These are phyloP conservation scores for Pseudocercospora macadamiae DNA, from an alignment of 2,329 filamentous ascomycete genomes.

Conservation along the genomic window DNA sequence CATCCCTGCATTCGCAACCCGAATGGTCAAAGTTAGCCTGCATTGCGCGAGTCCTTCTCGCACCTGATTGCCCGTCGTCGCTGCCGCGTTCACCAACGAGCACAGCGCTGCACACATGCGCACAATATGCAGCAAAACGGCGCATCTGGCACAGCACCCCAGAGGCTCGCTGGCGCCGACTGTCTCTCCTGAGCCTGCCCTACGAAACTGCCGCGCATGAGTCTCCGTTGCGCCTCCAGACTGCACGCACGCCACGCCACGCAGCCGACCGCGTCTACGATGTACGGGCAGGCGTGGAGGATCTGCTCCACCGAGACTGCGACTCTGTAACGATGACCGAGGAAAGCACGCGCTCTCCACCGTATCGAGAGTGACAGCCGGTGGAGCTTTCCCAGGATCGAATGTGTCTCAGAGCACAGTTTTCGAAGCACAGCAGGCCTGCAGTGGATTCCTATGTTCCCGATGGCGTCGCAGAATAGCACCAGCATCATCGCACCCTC, in stretches of 20 bases:
- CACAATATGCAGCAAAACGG: background rate
- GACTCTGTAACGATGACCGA: background rate
- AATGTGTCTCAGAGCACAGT: conserved; percentile 3
- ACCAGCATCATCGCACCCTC: background rate
- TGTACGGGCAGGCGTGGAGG: background rate
- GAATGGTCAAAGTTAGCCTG: conserved; percentile 5
- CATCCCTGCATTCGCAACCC: too few relatives aligned
- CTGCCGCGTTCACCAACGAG: background rate
- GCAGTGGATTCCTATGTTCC: background rate
- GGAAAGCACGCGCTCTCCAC: background rate
- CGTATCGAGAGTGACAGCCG: background rate
- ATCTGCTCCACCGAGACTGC: background rate
- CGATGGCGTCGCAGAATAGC: conserved; percentile 5
- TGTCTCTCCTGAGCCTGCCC: background rate
- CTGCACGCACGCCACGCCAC: too few relatives aligned
- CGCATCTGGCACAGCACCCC: background rate
- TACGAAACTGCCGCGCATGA: background rate
- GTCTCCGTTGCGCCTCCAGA: too few relatives aligned
- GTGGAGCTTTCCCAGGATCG: background rate
- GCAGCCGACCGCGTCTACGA: background rate
- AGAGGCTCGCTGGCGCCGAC: background rate
- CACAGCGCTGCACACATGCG: background rate
- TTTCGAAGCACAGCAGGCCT: background rate
- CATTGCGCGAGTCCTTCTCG: too few relatives aligned
- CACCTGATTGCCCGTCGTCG: too few relatives aligned